Evolutionary conservation across 73 alveolate species (phyloP).

Genomic region (Paramecium sonneborni): DNA sequence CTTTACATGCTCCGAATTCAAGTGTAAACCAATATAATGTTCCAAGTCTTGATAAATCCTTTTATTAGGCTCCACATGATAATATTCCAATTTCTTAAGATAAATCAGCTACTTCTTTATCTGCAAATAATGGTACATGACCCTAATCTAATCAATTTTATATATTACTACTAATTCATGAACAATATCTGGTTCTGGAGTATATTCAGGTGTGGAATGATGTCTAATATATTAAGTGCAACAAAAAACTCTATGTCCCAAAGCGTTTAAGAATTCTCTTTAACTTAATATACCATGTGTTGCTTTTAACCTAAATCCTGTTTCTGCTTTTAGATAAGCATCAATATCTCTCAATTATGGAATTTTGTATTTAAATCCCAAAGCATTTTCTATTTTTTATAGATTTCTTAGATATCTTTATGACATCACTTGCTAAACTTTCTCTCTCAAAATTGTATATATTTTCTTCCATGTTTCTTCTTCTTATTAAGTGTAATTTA

Average conservation of each 20-base stretch:
- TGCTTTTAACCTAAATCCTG: constrained; percentile 84
- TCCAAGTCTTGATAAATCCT: constrained; percentile 50
- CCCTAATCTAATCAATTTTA: constrained; percentile 61
- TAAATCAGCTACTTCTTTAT: constrained; percentile 76
- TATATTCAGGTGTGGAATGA: constrained; percentile 64
- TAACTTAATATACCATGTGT: constrained; percentile 80
- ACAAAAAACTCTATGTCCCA: constrained; percentile 82
- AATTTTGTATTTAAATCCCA: constrained; percentile 56
- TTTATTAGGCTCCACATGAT: constrained; percentile 68
- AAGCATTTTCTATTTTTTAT: background rate
- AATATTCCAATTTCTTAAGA: constrained; percentile 78
- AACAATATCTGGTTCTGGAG: constrained; percentile 74
- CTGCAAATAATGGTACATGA: constrained; percentile 80
- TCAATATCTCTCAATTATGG: constrained; percentile 82
- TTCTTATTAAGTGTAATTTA: constrained; percentile 45
- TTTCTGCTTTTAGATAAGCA: constrained; percentile 60
- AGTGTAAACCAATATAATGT: constrained; percentile 40
- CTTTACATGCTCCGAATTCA: constrained; percentile 50
- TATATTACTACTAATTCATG: constrained; percentile 62
- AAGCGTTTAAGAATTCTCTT: constrained; percentile 85
- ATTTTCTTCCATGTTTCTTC: constrained; percentile 53
- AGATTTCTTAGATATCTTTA: constrained; percentile 26
- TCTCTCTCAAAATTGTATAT: constrained; percentile 18
- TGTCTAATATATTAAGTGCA: constrained; percentile 87
- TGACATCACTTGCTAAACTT: background rate